A percentile compares a stretch with the other conserved stretches of the same genome.
Evolutionary conservation across 2,329 filamentous ascomycete species (phyloP).

Genomic region (Phaeosphaeriaceae sp.): DNA sequence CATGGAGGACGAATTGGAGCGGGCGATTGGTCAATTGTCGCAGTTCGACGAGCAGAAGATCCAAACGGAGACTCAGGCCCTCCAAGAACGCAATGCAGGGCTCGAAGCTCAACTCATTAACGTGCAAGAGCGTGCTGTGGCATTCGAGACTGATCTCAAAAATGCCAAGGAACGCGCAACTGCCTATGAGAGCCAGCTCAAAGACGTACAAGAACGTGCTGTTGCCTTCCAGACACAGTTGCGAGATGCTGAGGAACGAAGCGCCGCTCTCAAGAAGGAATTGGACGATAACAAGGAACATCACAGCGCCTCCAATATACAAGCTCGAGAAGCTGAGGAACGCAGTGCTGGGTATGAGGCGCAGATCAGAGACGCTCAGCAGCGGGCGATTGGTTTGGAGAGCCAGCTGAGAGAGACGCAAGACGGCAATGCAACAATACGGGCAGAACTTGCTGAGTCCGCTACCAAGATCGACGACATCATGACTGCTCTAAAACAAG

Average conservation of each 20-base stretch:
- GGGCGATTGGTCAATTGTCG: constrained; percentile 41
- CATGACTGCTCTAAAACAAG: constrained; percentile 31
- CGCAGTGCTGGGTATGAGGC: constrained; percentile 42
- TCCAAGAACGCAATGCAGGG: constrained; percentile 42
- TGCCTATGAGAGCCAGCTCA: constrained; percentile 43
- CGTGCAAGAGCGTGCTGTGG: constrained; percentile 42
- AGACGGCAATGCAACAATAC: constrained; percentile 46
- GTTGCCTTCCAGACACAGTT: constrained; percentile 41
- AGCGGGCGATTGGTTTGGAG: constrained; percentile 44
- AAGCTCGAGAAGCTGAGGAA: constrained; percentile 29
- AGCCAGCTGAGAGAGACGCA: constrained; percentile 37
- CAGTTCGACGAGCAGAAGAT: constrained; percentile 39
- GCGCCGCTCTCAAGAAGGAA: constrained; percentile 37
- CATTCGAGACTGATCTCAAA: constrained; percentile 40
- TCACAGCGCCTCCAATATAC: constrained; percentile 27
- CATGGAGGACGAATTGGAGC: constrained; percentile 47
- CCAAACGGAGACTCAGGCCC: constrained; percentile 24
- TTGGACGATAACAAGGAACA: constrained; percentile 40
- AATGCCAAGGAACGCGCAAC: constrained; percentile 35
- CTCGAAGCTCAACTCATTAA: constrained; percentile 44
- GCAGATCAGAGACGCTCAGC: constrained; percentile 39
- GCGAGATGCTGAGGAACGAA: constrained; percentile 34
- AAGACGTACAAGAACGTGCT: constrained; percentile 40
- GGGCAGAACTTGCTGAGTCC: constrained; percentile 47
- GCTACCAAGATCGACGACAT: constrained; percentile 40